A percentile compares a stretch with the other conserved stretches of the same genome.
Evolutionary conservation across 306 rosid species (phyloP).

Genomic region (Castanea mollissima): DNA sequence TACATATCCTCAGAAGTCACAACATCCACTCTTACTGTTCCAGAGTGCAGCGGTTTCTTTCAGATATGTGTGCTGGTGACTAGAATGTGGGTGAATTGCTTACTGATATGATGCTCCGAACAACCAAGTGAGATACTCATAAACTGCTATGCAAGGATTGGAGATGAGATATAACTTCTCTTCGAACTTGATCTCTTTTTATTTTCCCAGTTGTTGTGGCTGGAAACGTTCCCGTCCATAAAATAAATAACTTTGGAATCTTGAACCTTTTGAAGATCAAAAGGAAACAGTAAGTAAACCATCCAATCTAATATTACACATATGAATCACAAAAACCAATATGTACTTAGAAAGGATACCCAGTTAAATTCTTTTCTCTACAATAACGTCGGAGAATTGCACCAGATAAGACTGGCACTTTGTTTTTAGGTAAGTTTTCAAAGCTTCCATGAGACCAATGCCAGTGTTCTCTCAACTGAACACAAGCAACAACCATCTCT

Average conservation of each 20-base stretch:
- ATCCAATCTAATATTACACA: neutral
- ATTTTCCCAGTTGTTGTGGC: conserved; percentile 66
- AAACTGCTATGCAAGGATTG: conserved; percentile 52
- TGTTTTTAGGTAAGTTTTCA: conserved; percentile 20
- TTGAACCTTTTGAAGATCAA: conserved; percentile 60
- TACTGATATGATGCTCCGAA: neutral
- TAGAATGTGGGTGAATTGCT: neutral
- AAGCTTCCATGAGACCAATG: conserved; percentile 42
- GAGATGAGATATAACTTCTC: conserved; percentile 43
- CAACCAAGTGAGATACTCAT: conserved; percentile 33
- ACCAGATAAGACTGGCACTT: conserved; percentile 38
- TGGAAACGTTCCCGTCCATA: conserved; percentile 75
- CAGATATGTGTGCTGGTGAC: neutral
- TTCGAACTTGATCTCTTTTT: conserved; percentile 53
- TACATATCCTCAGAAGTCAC: neutral
- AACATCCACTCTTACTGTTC: neutral
- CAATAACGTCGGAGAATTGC: conserved; percentile 53
- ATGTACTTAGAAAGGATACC: conserved; percentile 33
- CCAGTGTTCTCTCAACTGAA: conserved; percentile 57
- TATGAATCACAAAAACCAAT: neutral
- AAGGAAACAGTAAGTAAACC: neutral
- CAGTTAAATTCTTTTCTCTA: conserved; percentile 47
- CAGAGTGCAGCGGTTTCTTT: neutral
- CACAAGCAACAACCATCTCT: conserved; percentile 70
- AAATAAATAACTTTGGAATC: conserved; percentile 59